Percentiles rank a stretch among this genome's conserved stretches.
These are phyloP conservation scores for Colletotrichum eleusines DNA, from an alignment of 2,329 filamentous ascomycete genomes.

Conservation along the genomic window DNA sequence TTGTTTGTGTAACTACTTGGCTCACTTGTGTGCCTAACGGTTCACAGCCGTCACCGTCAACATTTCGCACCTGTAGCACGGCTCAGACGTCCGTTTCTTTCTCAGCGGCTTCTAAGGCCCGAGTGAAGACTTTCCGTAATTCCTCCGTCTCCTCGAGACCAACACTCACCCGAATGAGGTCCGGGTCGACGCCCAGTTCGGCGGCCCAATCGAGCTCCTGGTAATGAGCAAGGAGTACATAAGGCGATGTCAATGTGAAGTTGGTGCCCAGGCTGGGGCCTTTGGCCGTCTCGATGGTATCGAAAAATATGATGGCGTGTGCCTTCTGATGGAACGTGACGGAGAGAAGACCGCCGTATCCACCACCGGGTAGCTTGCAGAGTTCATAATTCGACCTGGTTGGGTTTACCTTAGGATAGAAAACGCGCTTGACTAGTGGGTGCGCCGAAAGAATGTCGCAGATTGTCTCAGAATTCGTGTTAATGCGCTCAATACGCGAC, in stretches of 20 bases:
- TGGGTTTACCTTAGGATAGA: constrained; percentile 86
- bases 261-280: constrained; percentile 96
- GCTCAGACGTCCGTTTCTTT: constrained; percentile 9
- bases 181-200: constrained; percentile 82
- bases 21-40: constrained; percentile 1
- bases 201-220: constrained; percentile 91
- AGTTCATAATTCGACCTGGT: constrained; percentile 81
- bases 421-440: constrained; percentile 77
- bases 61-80: background rate
- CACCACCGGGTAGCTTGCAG: constrained; percentile 78
- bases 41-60: background rate
- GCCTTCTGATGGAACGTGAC: constrained; percentile 79
- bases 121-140: constrained; percentile 72
- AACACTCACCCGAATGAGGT: constrained; percentile 88
- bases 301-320: constrained; percentile 85
- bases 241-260: constrained; percentile 92
- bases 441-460: constrained; percentile 76
- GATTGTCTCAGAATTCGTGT: constrained; percentile 86
- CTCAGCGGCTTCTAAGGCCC: constrained; percentile 74
- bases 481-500: constrained; percentile 84
- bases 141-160: constrained; percentile 84
- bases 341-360: constrained; percentile 91
- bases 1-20: background rate
- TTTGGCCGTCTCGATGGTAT: constrained; percentile 88
- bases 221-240: constrained; percentile 92